Conservation (phyloP, 345 rosid species). For the Tarenaya hassleriana region DNA sequence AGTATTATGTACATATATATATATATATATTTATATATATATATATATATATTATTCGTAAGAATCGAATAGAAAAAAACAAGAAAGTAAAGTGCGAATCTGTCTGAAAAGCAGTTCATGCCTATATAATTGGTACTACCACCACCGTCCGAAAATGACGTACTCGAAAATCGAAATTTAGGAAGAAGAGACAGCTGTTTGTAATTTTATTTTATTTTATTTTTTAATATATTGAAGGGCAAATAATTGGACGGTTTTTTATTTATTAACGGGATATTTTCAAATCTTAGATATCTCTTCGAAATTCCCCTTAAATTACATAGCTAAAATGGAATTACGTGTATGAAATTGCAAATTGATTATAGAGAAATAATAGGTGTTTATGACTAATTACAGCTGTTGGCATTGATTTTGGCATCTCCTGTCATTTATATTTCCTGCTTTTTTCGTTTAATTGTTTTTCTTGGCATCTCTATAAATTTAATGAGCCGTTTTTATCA, state of each 20-base stretch:
- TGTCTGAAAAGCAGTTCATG: too few species aligned
- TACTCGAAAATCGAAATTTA: conserved; percentile 12
- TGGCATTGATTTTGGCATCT: conserved; percentile 28
- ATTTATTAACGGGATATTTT: too few species aligned
- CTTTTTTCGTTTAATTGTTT: neutral
- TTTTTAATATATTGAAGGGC: conserved; percentile 19
- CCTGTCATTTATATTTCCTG: neutral
- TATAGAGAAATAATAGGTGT: conserved; percentile 3
- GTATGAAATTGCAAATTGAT: conserved; percentile 12
- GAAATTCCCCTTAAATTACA: too few species aligned
- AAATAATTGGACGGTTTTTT: conserved; percentile 33
- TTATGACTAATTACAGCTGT: conserved; percentile 25
- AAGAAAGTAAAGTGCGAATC: too few species aligned
- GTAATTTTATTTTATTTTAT: conserved; percentile 25
- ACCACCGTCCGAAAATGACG: conserved; percentile 29
- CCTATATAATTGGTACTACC: conserved; percentile 28
- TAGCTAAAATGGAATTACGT: conserved; percentile 21
- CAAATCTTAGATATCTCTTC: too few species aligned
- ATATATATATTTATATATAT: too few species aligned
- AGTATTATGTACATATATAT: too few species aligned
- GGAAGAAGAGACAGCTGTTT: conserved; percentile 27
- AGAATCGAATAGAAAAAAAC: too few species aligned
- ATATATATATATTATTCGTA: too few species aligned
- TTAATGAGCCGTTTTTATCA: too few species aligned
- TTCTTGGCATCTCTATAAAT: neutral